Percentiles rank a stretch among this genome's conserved stretches.
Conservation (phyloP, 768 basidiomycete species). For the Suillus plorans region DNA sequence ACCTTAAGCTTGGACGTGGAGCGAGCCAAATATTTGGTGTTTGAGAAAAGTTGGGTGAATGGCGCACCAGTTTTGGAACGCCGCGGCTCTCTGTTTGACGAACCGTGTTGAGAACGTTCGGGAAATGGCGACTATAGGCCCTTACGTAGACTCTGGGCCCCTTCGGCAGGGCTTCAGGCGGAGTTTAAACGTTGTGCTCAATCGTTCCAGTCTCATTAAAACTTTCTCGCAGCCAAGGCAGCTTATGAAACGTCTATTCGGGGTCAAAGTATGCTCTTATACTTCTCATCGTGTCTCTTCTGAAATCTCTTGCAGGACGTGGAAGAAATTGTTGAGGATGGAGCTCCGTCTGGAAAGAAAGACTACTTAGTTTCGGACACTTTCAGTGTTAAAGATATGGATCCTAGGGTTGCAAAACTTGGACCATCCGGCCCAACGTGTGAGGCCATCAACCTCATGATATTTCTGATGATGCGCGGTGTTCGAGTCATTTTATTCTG, state of each 20-base stretch:
- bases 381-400: conserved; percentile 40
- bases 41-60: too few species aligned
- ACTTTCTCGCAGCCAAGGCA: conserved; percentile 60
- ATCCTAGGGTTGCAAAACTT: conserved; percentile 50
- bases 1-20: too few species aligned
- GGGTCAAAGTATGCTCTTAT: conserved; percentile 42
- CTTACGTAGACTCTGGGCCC: too few species aligned
- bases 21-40: too few species aligned
- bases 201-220: too few species aligned
- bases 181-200: too few species aligned
- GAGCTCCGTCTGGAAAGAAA: conserved; percentile 78
- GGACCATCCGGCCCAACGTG: conserved; percentile 58
- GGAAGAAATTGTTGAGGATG: conserved; percentile 72
- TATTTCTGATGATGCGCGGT: conserved; percentile 79
- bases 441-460: conserved; percentile 73
- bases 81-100: too few species aligned
- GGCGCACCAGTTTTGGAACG: too few species aligned
- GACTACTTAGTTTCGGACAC: conserved; percentile 82
- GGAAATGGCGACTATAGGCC: too few species aligned
- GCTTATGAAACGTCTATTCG: conserved; percentile 79
- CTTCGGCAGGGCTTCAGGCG: too few species aligned
- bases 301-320: conserved; percentile 41
- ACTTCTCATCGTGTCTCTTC: not conserved
- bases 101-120: too few species aligned
- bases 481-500: conserved; percentile 86